Conservation (phyloP, 345 rosid genomes). For the Adansonia digitata region DNA sequence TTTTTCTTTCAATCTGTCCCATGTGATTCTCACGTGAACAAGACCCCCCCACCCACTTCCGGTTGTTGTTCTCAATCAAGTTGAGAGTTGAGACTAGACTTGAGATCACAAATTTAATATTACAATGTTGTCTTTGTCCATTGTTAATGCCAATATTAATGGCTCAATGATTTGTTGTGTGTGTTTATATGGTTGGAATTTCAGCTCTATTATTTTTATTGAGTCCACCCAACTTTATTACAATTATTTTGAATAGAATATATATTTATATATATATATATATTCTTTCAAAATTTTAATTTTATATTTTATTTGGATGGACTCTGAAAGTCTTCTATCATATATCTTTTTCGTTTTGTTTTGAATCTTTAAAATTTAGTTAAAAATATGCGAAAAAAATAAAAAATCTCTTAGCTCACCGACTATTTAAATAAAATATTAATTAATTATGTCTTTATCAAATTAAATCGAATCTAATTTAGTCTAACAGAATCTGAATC, state of each 20-base stretch:
- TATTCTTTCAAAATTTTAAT: too few species aligned
- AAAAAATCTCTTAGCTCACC: too few species aligned
- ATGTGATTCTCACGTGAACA: conserved; percentile 22
- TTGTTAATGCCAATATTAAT: background rate
- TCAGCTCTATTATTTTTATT: background rate
- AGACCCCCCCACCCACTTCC: background rate
- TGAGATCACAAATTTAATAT: background rate
- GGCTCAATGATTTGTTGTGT: conserved; percentile 12
- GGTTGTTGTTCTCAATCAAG: background rate
- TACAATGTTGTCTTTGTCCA: background rate
- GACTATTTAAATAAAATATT: background rate
- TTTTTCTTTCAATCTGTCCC: background rate
- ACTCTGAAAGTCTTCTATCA: too few species aligned
- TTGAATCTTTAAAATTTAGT: too few species aligned
- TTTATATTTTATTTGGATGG: too few species aligned
- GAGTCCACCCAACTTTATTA: background rate
- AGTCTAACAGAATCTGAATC: background rate
- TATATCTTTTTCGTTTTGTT: too few species aligned
- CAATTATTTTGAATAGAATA: background rate
- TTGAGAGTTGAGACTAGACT: background rate
- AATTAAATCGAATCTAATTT: too few species aligned
- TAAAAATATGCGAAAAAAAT: too few species aligned
- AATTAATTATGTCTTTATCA: conserved; percentile 5
- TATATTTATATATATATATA: too few species aligned
- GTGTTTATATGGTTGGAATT: conserved; percentile 4